Base-by-base conservation (phyloP, 2,329 filamentous ascomycete species). In the Ciborinia camelliae region DNA sequence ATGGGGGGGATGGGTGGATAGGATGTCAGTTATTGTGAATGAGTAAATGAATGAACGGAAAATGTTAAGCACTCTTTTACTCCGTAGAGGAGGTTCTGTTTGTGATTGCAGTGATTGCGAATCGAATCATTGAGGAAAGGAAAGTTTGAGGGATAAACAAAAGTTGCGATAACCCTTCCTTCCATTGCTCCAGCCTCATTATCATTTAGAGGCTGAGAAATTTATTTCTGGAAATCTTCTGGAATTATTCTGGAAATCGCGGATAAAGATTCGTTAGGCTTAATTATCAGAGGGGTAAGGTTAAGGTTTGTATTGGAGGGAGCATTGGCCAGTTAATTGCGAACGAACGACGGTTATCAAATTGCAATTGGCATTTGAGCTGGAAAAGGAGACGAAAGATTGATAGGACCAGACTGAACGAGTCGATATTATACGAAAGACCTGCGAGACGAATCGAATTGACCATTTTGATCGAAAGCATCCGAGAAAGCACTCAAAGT, bases 321-420 rank as follows among this genome's bases (percentile, higher is more conserved):
- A 59, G 55, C 55, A 47, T 59, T 59, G 55, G 43, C 30, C 43
- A 35, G 55, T 47, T 35, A 35, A 48, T 59, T 59, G 41, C 28
- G 14, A 58, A 53, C 51, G 43, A n/a, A 45, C n/a, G n/a, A 20
- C 43, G 55, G n/a, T n/a, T 59, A 47, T 55, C 23, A 35, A 28
- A 28, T 20, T 30, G 28, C n/a, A 20, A 43, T 55, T 43, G 37
- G 15, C 14, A 48, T 35, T 18, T 37, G 32, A 47, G 41, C 10
- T 59, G 55, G 55, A 41, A 59, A 59, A 59, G 55, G 55, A 59
- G 55, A 59, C 47, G 55, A 45, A 59, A 4, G 55, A 47, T 47
- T 47, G 28, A 47, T 35, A 59, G 55, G 41, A 59, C 14, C n/a
- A 47, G 41, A 23, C 30, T 12, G 41, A 47, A 35, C 55, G 41